Conservation (phyloP, 164 flowering plant species). For the Magnolia officinalis region DNA sequence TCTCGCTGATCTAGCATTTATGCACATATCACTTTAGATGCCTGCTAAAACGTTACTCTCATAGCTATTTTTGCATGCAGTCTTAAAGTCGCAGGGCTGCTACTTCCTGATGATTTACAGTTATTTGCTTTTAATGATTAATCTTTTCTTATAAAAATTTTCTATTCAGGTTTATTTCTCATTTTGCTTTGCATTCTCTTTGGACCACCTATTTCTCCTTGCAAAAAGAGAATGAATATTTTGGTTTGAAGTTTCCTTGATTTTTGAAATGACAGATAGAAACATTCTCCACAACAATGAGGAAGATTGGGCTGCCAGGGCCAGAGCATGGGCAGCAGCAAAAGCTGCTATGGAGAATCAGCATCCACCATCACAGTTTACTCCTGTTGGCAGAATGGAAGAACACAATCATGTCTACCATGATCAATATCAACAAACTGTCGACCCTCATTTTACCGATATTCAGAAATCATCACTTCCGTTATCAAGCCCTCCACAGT, state of each 20-base stretch:
- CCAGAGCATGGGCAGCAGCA: constrained; percentile 92
- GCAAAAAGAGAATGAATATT: not conserved
- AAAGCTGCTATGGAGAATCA: constrained; percentile 63
- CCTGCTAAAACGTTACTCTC: not conserved
- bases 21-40: not conserved
- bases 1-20: no score
- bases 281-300: constrained; percentile 50
- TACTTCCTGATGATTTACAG: not conserved
- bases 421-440: constrained; percentile 43
- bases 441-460: constrained; percentile 47
- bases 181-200: no score
- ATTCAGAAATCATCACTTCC: constrained; percentile 38
- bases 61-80: not conserved
- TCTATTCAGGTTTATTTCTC: no score
- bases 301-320: constrained; percentile 94
- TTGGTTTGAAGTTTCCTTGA: not conserved
- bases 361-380: constrained; percentile 43
- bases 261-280: constrained; percentile 16
- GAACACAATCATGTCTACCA: constrained; percentile 43
- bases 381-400: constrained; percentile 37
- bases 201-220: no score
- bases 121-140: not conserved
- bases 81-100: not conserved
- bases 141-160: not conserved
- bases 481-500: constrained; percentile 48